Evolutionary conservation across 208 protist genomes (phyloP), one percentile per base, ranked within the genome.

Genomic region (Crithidia bombi): DNA sequence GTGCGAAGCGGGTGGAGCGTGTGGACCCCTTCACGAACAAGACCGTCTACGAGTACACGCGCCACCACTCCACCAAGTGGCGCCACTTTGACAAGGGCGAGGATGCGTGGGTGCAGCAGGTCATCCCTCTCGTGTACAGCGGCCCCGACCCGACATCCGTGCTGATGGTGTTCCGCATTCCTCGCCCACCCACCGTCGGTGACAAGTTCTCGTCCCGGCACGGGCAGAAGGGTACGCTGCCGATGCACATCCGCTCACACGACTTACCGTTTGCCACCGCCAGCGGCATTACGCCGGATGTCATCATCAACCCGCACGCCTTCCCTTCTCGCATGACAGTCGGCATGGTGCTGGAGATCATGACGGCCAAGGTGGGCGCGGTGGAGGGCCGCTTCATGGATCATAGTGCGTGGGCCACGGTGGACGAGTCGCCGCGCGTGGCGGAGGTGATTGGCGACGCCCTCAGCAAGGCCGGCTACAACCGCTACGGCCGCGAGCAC

Each of bases 301-400:
- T 99, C 55, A 98, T 99, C 80, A 99, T 99, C 83, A 99, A 99
- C 88, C 99, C 99, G 32, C 98, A 99, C 82, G 98, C 98, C 74
- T 99, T 99, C 86, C 99, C 99, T 32, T 99, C 99, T 7, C 98
- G 99, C 78, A 99, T 99, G 99, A 99, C 99, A 14, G 99, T 99
- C 50, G 99, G 98, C 51, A 99, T 99, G 97, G 82, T 99, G 59
- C 83, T 99, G 47, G 99, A 99, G 79, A 95, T 89, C 63, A 98
- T 99, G 88, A 93, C 98, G 0, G 96, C 86, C 30, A 99, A 99
- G 85, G 65, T 95, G 10, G 98, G 92, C 47, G 92, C 97, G 14
- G 57, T 98, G 12, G 89, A 99, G 77, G 99, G 98, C 23, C 82
- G 92, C 38, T 97, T 96, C 63, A 90, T 98, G 56, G 98, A 99